Base-by-base conservation (phyloP, 345 rosid genomes). In the Hibiscus syriacus region DNA sequence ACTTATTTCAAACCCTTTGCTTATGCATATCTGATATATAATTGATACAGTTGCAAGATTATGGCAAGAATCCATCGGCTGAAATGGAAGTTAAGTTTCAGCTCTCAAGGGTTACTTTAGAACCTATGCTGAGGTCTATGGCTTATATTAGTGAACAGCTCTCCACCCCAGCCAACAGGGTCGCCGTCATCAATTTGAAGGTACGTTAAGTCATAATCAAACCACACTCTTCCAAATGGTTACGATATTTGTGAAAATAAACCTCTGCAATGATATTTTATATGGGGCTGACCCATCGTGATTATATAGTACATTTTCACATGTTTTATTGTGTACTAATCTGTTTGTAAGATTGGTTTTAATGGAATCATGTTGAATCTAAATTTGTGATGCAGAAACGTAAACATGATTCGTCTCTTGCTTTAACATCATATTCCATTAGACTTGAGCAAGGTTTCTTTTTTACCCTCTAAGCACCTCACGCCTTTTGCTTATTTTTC, bases 1-100 rank as follows among this genome's bases (percentile, higher is more conserved):
- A 68, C 52, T 55, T 36, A 43, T 67, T 72, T 20, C 64, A 50
- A 27, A 4, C 32, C 62, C 66, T 3, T 46, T 67, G 72, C 73
- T 72, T 48, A 75, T 73, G n/a, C 48, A 19, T 50, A 26, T 58
- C 63, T 29, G 29, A 69, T 80, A n/a, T n/a, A n/a, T n/a, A n/a
- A n/a, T n/a, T n/a, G n/a, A n/a, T n/a, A n/a, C n/a, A n/a, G n/a
- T n/a, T n/a, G n/a, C n/a, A n/a, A n/a, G n/a, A n/a, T n/a, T n/a
- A n/a, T n/a, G n/a, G n/a, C n/a, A n/a, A n/a, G n/a, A n/a, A n/a
- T n/a, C n/a, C n/a, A n/a, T n/a, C n/a, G n/a, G n/a, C n/a, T n/a
- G n/a, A n/a, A n/a, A n/a, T n/a, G n/a, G n/a, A n/a, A n/a, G n/a
- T n/a, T n/a, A n/a, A n/a, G n/a, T n/a, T n/a, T n/a, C n/a, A n/a